Base-by-base conservation (phyloP, 2,329 filamentous ascomycete species). In the Teratosphaeria viscida region DNA sequence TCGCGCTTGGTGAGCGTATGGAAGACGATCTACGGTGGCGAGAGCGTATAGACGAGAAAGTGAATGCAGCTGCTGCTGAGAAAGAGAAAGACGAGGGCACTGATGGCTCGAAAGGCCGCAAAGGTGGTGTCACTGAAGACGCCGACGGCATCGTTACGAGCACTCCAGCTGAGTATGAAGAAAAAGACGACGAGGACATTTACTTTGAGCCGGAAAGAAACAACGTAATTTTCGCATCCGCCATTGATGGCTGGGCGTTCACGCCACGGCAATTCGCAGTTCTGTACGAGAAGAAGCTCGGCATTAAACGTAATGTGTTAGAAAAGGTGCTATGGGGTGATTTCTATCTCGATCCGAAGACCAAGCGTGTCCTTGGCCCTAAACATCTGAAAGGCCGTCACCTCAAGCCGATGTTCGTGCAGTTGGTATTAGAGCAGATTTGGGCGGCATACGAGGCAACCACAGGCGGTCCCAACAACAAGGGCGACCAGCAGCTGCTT, bases 161-260 rank as follows among this genome's bases (percentile, higher is more conserved):
- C 52, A 79, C 79, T 0, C 76, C 78, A 35, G 78, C 77, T 10
- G 82, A 84, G 54, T 99, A 90, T 67, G 87, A 96, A 72, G 94
- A 97, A 72, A 85, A 86, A 66, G 92, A 96, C 69, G 94, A 99
- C 69, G 92, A 97, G 72, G 92, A 96, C 72, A 86, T 99, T 29
- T 99, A 99, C 74, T 99, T 99, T 75, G 90, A 94, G 0, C 94
- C 94, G 0, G 94, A 99, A 71, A 95, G 92, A 75, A 96, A 96
- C 74, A 99, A 99, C 70, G 94, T 99, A 73, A 97, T 99, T 64
- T 99, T 99, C 73, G 91, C 90, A 77, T 97, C 92, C 72, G 94
- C 94, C 61, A 88, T 96, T 59, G 94, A 99, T 71, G 94, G 94
- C n/a, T 99, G 94, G 94, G 94, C 94, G 2, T 99, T 99, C 69